These are phyloP conservation scores for Lentinula sp. DNA, from an alignment of 768 basidiomycete species.

Conservation along the genomic window DNA sequence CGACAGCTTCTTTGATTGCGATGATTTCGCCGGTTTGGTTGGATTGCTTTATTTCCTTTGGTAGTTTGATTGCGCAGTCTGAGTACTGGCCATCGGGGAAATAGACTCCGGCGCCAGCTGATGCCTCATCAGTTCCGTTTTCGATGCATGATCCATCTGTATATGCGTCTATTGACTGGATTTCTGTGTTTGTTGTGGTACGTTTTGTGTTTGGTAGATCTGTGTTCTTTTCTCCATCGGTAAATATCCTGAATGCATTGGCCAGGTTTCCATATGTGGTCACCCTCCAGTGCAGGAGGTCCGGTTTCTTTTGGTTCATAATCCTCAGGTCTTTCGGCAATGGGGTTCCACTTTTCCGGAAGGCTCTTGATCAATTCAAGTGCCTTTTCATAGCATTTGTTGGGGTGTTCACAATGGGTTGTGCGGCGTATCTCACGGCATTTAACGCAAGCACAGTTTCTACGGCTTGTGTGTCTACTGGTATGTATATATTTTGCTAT, in stretches of 20 bases:
- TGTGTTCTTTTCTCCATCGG: no score
- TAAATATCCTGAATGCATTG: conserved; percentile 7
- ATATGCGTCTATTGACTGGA: no score
- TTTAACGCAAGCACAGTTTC: no score
- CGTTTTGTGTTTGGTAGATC: neutral
- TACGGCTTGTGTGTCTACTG: no score
- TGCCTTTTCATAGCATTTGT: neutral
- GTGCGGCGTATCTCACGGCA: no score
- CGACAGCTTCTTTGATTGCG: neutral
- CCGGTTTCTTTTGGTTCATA: no score
- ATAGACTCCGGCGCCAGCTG: conserved; percentile 11
- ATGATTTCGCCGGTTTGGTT: neutral
- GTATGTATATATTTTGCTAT: no score
- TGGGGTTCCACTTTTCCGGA: neutral
- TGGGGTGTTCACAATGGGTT: neutral
- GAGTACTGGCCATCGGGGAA: neutral
- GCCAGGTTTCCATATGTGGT: neutral
- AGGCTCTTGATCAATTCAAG: neutral
- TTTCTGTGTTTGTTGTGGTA: neutral
- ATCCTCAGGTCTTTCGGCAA: neutral
- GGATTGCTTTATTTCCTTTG: neutral
- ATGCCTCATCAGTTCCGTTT: conserved; percentile 12
- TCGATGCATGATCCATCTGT: conserved; percentile 12
- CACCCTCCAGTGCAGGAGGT: neutral
- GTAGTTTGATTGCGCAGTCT: neutral